Conservation (phyloP, 2,329 filamentous ascomycete genomes). For the Venturia carpophila region DNA sequence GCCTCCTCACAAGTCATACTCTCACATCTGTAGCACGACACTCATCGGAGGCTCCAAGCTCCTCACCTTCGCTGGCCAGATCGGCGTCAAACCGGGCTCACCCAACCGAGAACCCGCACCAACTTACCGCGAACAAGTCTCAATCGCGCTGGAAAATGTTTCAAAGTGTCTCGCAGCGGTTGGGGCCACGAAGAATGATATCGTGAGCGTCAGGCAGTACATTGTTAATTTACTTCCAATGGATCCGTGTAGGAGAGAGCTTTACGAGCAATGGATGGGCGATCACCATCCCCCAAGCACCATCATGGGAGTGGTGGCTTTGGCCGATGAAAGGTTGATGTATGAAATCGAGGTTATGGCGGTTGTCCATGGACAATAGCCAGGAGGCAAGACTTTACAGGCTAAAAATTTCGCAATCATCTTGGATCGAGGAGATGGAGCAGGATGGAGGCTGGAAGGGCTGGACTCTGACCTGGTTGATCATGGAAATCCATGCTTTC, state of each 20-base stretch:
- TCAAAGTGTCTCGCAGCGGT: constrained; percentile 20
- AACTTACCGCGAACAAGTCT: constrained; percentile 19
- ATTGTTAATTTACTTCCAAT: constrained; percentile 19
- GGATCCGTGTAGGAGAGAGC: constrained; percentile 5
- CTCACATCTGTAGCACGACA: background rate
- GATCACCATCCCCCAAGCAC: constrained; percentile 5
- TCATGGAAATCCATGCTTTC: too few species aligned
- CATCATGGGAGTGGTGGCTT: background rate
- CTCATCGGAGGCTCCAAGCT: constrained; percentile 14
- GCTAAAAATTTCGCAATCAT: too few species aligned
- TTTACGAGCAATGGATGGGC: constrained; percentile 6
- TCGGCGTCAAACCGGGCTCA: constrained; percentile 16
- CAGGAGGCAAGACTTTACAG: background rate
- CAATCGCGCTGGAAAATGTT: constrained; percentile 21
- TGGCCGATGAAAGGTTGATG: background rate
- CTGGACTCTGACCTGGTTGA: too few species aligned
- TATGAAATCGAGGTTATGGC: constrained; percentile 5
- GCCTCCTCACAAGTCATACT: constrained; percentile 2
- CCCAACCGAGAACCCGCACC: constrained; percentile 3
- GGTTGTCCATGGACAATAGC: background rate
- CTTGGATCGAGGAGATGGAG: too few species aligned
- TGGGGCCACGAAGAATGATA: constrained; percentile 20
- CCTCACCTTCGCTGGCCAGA: constrained; percentile 23
- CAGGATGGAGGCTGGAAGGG: too few species aligned
- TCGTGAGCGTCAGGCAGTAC: constrained; percentile 23